phyloP scores from a whole-genome alignment of 768 basidiomycete species.

The Pulveroboletus sp. region DNA sequence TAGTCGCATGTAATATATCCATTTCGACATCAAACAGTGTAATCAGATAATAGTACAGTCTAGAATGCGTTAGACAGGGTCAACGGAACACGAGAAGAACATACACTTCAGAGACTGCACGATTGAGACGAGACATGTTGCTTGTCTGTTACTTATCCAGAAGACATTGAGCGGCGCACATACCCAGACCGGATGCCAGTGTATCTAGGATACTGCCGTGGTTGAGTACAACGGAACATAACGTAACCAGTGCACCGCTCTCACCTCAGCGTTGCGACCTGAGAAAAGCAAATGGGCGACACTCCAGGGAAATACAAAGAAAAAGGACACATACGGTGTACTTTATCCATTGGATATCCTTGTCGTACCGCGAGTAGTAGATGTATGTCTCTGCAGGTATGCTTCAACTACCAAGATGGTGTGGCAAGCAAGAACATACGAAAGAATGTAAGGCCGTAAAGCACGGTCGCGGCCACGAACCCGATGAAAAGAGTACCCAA shows the following conservation, averaged over 20 bases:
- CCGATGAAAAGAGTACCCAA: constrained; percentile 26
- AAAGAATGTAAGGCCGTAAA: constrained; percentile 35
- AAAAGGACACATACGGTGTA: constrained; percentile 16
- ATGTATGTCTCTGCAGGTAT: constrained; percentile 24
- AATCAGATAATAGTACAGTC: constrained; percentile 30
- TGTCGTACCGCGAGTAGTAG: constrained; percentile 28
- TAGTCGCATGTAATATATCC: constrained; percentile 23
- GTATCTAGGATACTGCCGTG: constrained; percentile 22
- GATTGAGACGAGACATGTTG: constrained; percentile 3
- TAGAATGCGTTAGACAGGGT: constrained; percentile 14
- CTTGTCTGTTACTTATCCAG: too few species aligned
- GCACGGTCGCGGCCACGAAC: constrained; percentile 22
- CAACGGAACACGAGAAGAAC: not conserved
- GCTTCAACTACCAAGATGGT: not conserved
- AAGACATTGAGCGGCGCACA: not conserved
- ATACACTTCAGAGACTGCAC: constrained; percentile 28
- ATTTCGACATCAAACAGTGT: constrained; percentile 21
- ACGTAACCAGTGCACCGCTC: not conserved
- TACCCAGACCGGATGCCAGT: constrained; percentile 23
- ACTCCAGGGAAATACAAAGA: not conserved
- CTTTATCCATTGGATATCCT: constrained; percentile 15
- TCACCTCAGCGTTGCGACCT: constrained; percentile 25
- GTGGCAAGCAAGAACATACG: constrained; percentile 14
- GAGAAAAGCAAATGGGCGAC: not conserved
- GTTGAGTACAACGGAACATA: not conserved